Conservation (phyloP, 2,329 filamentous ascomycete genomes). For the Microascus cirrosus region DNA sequence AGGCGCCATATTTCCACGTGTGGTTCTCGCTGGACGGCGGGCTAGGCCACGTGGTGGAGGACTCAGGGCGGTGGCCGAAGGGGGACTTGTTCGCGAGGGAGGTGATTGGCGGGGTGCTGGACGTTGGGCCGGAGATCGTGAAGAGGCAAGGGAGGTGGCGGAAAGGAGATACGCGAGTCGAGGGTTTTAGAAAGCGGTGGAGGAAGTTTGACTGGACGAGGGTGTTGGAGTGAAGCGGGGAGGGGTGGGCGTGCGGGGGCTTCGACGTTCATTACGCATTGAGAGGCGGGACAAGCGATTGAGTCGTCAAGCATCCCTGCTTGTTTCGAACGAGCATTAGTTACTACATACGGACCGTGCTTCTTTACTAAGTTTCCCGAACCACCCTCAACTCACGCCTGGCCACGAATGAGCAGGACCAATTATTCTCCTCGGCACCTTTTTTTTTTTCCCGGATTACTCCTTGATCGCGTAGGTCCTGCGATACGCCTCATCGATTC, state of each 20-base stretch:
- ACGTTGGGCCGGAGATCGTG: slow-evolving; percentile 67
- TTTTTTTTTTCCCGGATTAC: slow-evolving; percentile 24
- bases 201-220: slow-evolving; percentile 82
- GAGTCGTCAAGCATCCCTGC: no score
- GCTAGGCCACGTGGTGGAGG: slow-evolving; percentile 84
- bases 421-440: no score
- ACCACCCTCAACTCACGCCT: no score
- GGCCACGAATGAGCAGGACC: no score
- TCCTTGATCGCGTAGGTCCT: slow-evolving; percentile 67
- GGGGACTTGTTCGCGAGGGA: slow-evolving; percentile 91
- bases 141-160: slow-evolving; percentile 86
- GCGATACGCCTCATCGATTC: slow-evolving; percentile 79
- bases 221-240: slow-evolving; percentile 32
- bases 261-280: no score
- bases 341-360: no score
- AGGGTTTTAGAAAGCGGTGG: slow-evolving; percentile 77
- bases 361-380: no score
- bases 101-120: slow-evolving; percentile 84
- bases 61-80: slow-evolving; percentile 71
- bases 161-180: slow-evolving; percentile 56
- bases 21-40: slow-evolving; percentile 94
- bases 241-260: slow-evolving; percentile 48
- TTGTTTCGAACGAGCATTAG: no score
- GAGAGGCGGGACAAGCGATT: no score
- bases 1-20: slow-evolving; percentile 97